A percentile compares a stretch with the other conserved stretches of the same genome.
Evolutionary conservation across 352 stramenopile genomes (phyloP).

Genomic region (Phytopythium vexans): DNA sequence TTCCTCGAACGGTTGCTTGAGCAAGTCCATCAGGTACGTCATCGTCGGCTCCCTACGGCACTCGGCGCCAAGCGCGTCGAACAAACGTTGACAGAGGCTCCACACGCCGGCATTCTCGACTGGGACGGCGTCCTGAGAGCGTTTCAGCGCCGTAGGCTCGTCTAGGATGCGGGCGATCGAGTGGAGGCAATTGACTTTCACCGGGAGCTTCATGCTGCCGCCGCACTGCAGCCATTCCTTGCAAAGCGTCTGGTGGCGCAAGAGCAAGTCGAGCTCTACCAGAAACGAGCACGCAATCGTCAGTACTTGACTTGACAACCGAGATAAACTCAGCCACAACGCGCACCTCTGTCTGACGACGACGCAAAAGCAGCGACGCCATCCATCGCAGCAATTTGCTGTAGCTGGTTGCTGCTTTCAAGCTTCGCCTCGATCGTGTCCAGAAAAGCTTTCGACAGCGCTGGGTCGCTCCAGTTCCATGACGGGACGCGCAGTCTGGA

Average conservation of each 20-base stretch:
- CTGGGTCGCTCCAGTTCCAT: slow-evolving; percentile 75
- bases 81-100: slow-evolving; percentile 62
- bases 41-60: slow-evolving; percentile 55
- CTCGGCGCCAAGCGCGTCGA: slow-evolving; percentile 55
- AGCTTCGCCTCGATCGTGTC: slow-evolving; percentile 68
- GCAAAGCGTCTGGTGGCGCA: slow-evolving; percentile 70
- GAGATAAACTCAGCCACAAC: no score
- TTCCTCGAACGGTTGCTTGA: slow-evolving; percentile 84
- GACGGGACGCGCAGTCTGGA: slow-evolving; percentile 61
- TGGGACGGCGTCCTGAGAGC: slow-evolving; percentile 26
- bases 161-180: slow-evolving; percentile 57
- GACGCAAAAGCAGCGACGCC: slow-evolving; percentile 74
- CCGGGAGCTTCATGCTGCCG: slow-evolving; percentile 56
- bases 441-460: slow-evolving; percentile 77
- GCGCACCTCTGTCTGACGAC: slow-evolving; percentile 74
- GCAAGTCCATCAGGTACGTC: slow-evolving; percentile 62
- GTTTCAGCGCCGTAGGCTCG: slow-evolving; percentile 38
- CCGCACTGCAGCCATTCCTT: slow-evolving; percentile 54
- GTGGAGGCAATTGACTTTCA: slow-evolving; percentile 79
- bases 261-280: slow-evolving; percentile 62
- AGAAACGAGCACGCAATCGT: not conserved
- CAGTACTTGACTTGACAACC: no score
- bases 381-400: slow-evolving; percentile 86
- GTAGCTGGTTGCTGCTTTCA: slow-evolving; percentile 49
- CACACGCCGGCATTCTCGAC: slow-evolving; percentile 64